Percentiles rank a stretch among this genome's conserved stretches.
phyloP scores from a whole-genome alignment of 2,329 filamentous ascomycete genomes.

The Herpotrichia juniperi region DNA sequence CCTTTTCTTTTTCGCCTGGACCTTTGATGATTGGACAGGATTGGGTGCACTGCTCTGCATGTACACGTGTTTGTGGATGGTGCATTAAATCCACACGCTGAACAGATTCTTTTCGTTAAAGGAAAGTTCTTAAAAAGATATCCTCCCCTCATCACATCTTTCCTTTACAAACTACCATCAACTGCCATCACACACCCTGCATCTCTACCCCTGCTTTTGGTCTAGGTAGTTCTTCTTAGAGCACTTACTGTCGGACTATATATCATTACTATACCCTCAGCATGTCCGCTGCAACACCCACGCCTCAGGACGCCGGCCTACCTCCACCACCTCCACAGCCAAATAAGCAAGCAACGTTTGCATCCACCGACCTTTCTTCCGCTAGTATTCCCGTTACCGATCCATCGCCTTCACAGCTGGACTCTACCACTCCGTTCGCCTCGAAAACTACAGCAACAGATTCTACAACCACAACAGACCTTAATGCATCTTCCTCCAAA shows the following conservation, averaged over 20 bases:
- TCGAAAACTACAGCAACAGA: background rate
- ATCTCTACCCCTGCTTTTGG: no score
- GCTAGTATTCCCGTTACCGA: background rate
- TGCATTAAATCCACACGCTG: background rate
- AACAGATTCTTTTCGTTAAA: background rate
- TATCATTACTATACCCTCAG: background rate
- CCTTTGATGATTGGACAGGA: background rate
- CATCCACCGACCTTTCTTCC: background rate
- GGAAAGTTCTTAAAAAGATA: background rate
- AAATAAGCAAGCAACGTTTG: background rate
- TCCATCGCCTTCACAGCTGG: background rate
- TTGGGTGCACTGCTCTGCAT: background rate
- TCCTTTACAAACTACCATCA: background rate
- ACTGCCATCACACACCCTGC: background rate
- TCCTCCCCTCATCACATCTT: background rate
- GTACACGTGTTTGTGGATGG: constrained; percentile 1
- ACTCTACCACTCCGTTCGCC: background rate
- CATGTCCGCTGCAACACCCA: constrained; percentile 33
- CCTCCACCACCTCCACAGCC: constrained; percentile 16
- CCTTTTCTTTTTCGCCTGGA: background rate
- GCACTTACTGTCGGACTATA: background rate
- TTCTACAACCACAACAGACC: background rate
- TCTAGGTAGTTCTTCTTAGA: background rate
- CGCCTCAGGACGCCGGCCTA: constrained; percentile 30
- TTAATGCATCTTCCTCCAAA: constrained; percentile 20